Evolutionary conservation across 768 basidiomycete genomes (phyloP), one percentile per base, ranked within the genome.

Genomic region (Hortiboletus campestris): DNA sequence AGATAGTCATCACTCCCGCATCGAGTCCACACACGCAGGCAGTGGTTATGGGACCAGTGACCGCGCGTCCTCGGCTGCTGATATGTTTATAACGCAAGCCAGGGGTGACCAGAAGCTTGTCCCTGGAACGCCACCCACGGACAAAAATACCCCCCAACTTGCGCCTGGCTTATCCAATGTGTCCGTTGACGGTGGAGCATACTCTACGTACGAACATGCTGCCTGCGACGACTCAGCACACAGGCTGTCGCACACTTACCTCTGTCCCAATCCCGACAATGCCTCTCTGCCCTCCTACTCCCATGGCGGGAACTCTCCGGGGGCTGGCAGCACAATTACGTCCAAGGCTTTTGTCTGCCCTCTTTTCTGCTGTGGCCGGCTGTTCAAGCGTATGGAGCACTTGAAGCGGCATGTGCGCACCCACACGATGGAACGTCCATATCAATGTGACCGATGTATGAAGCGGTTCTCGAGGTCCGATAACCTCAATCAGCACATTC

Each of bases 371-470:
- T 97, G 94, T 66, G 84, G 89, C 4, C 78, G 89, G 58, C 74
- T 88, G 61, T 96, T 95, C 83, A 94, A 93, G 78, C 84, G 94
- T 12, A 86, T 89, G 82, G 94, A 96, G 67, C 93, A 96, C 67
- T 80, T 95, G 61, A 90, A 91, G 73, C 75, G 93, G 42, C 94
- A 96, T 70, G 73, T 94, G 31, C 81, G 91, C 55, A 93, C 92
- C 10, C 94, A 96, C 67, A 94, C 92, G 28, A 82, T 91, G 82
- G 93, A 95, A 71, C 77, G 87, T 38, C 93, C 94, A 1, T 95
- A 84, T 71, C 77, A 78, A 51, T 94, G 94, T 67, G 74, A 79
- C 42, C 74, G 77, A 25, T 96, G 94, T 70, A 76, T 78, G 64
- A 92, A 91, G 78, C 80, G 82, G 57, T 97, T 97, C 72, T 91